Base-by-base conservation (phyloP, 164 flowering plant species). In the Annona squamosa region DNA sequence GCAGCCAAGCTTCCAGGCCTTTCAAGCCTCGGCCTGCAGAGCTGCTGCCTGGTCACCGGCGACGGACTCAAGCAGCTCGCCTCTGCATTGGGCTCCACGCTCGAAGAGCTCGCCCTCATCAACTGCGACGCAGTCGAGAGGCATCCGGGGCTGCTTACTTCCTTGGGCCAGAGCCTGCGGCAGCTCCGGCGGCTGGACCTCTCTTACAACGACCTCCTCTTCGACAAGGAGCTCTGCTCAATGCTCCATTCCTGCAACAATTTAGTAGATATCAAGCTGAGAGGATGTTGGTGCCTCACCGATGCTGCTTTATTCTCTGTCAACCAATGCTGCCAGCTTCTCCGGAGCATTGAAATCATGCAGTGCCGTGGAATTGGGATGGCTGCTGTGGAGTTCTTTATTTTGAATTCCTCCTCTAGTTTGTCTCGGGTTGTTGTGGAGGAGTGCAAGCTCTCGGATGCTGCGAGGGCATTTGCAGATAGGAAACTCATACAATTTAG, bases 41-140 rank as follows among this genome's bases (percentile, higher is more conserved):
- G 96, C 52, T 94, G 98, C 66, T 91, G 91, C 77, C 85, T 94
- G 42, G 85, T 91, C 13, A 90, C 84, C 3, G 97, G 97, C 26
- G 86, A 86, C 46, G 94, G 92, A 3, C 84, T 90, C 3, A 85
- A 75, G 69, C 69, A 74, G 13, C 75, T 89, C 13, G 86, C 82
- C 19, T 67, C 75, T 1, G 84, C 87, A 48, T 17, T 84, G 77
- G 63, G 79, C 42, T 13, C 67, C 16, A 67, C 65, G 9, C 90
- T 94, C 48, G 84, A 85, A 74, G 97, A 94, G 73, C 78, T 94
- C 45, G 86, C 86, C 0, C 75, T 94, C 45, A 81, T 88, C 43
- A 90, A 84, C 19, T 94, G 98, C 65, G 91, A 91, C 80, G 91
- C 85, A 16, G 82, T 91, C 1, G 94, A 87, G 43, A 84, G 87